Evolutionary conservation across 129 eudicot species (phyloP).

Genomic region (Silybum marianum): DNA sequence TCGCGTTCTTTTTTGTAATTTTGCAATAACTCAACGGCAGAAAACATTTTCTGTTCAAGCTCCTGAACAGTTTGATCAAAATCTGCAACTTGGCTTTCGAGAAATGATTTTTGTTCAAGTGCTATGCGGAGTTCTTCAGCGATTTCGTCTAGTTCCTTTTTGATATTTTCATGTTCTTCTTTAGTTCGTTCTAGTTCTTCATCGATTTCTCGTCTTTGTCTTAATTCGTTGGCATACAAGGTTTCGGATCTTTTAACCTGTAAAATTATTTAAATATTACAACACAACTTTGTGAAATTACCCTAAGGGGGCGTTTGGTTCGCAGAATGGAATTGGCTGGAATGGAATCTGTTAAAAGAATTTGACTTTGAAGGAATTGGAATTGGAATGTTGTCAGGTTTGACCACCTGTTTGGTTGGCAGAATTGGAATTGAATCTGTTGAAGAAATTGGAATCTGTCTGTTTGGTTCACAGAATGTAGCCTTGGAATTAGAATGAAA

Average conservation of each 20-base stretch:
- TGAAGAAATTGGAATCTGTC: too few relatives aligned
- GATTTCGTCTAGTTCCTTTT: slow-evolving; percentile 44
- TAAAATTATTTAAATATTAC: slow-evolving; percentile 17
- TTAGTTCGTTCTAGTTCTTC: slow-evolving; percentile 53
- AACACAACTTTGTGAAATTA: not conserved
- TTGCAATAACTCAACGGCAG: slow-evolving; percentile 72
- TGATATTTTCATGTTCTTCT: slow-evolving; percentile 50
- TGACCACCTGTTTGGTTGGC: too few relatives aligned
- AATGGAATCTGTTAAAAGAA: too few relatives aligned
- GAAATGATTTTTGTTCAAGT: slow-evolving; percentile 49
- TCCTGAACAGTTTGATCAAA: slow-evolving; percentile 56
- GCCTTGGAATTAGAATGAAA: too few relatives aligned
- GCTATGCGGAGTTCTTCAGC: slow-evolving; percentile 53
- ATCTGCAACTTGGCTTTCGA: slow-evolving; percentile 52
- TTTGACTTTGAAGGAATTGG: too few relatives aligned
- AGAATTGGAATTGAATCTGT: too few relatives aligned
- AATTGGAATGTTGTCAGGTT: too few relatives aligned
- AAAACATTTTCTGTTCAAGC: slow-evolving; percentile 64
- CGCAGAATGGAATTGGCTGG: too few relatives aligned
- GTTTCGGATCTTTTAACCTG: slow-evolving; percentile 61
- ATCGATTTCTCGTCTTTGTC: slow-evolving; percentile 49
- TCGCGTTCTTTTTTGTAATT: slow-evolving; percentile 80
- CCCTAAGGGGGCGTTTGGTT: not conserved
- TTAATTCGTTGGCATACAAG: slow-evolving; percentile 51
- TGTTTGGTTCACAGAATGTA: too few relatives aligned